Evolutionary conservation across 208 protist genomes (phyloP), one percentile per base, ranked within the genome.

Genomic region (Leptomonas pyrrhocoris): DNA sequence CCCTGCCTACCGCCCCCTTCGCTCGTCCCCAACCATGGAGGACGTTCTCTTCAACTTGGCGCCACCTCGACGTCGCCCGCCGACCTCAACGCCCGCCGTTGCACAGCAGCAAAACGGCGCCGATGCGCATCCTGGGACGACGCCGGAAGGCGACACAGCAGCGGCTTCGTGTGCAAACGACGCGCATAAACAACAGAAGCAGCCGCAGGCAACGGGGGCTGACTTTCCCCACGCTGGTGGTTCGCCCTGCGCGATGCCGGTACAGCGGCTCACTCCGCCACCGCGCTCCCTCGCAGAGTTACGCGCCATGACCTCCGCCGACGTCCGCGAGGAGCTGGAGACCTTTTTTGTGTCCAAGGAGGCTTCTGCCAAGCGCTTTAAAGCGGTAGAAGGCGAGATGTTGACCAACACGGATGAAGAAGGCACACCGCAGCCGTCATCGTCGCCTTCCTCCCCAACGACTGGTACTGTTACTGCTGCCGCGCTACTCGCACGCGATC

Each of bases 281-380:
- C 62, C 74, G 7, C 73, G 42, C 45, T 31, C 74, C 13, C 54
- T 88, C 23, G 54, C 57, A 7, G 48, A 71, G 45, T 71, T 94
- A 56, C 69, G 74, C n/a, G 57, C 49, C 38, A 90, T 93, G 87
- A 90, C 85, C 9, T 85, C 73, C 21, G 60, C 75, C 16, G 86
- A 95, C 31, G 88, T 95, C n/a, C 78, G 86, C 31, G 77, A 76
- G 2, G 56, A 77, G 15, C 68, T 95, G 31, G 80, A 88, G 66
- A 70, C 66, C n/a, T 93, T 91, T 72, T 95, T 90, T 55, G 38
- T 56, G 1, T 45, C 31, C 2, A 92, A 86, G 42, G 77, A 86
- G 11, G 28, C 53, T 1, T 56, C 66, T 36, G 66, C 59, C 25
- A 48, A 60, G 18, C 57, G 40, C 16, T 95, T 93, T 73, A 68